A percentile compares a stretch with the other conserved stretches of the same genome.
Conservation (phyloP, 805 yeast genomes). For the Sugiyamaella americana region DNA sequence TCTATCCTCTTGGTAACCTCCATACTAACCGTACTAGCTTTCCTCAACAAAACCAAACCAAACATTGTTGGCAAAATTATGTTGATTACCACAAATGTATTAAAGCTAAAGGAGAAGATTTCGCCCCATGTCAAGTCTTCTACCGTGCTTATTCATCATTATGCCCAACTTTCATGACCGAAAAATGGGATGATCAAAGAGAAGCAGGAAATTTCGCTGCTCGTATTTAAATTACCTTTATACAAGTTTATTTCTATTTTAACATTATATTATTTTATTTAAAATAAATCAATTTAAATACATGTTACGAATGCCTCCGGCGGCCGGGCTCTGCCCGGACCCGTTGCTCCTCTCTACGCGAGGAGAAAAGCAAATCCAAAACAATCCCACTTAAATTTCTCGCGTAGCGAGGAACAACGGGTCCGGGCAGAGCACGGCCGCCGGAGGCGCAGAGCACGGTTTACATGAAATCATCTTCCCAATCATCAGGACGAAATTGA, state of each 20-base stretch:
- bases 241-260: background rate
- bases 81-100: constrained; percentile 98
- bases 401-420: background rate
- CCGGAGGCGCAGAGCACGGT: too few species aligned
- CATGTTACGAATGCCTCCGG: background rate
- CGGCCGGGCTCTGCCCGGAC: background rate
- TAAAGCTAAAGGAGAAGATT: constrained; percentile 94
- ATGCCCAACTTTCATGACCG: constrained; percentile 36
- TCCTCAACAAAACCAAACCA: constrained; percentile 96
- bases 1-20: too few species aligned
- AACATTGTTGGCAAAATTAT: constrained; percentile 97
- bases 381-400: too few species aligned
- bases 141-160: constrained; percentile 79
- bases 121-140: constrained; percentile 95
- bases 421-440: too few species aligned
- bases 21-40: constrained; percentile 45
- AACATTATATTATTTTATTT: constrained; percentile 8
- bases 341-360: background rate
- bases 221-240: constrained; percentile 14
- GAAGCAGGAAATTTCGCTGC: constrained; percentile 52
- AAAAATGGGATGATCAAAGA: constrained; percentile 39
- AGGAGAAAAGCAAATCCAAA: too few species aligned
- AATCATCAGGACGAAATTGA: constrained; percentile 44
- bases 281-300: too few species aligned
- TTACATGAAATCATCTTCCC: constrained; percentile 54